Percentiles rank a stretch among this genome's conserved stretches.
Evolutionary conservation across 176 grass and related monocot genomes (phyloP).

Genomic region (Cymbopogon citratus): DNA sequence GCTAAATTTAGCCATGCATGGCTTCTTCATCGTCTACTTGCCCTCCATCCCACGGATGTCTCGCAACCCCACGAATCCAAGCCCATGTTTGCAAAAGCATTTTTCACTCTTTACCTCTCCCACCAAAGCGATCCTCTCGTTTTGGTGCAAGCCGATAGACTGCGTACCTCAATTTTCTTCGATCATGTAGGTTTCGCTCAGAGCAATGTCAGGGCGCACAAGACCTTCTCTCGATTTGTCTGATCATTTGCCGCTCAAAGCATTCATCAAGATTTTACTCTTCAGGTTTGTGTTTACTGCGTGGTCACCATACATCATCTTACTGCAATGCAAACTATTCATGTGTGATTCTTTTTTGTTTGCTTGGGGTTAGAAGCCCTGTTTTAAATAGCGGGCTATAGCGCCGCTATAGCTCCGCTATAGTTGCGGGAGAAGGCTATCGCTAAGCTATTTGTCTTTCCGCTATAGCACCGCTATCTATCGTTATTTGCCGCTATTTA

Average conservation of each 20-base stretch:
- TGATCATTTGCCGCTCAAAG: not conserved
- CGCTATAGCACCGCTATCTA: no score
- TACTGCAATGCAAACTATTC: not conserved
- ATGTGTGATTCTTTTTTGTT: not conserved
- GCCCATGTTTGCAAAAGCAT: conserved; percentile 26
- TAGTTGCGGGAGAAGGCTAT: no score
- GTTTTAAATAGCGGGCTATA: no score
- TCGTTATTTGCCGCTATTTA: no score
- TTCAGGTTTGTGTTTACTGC: conserved; percentile 14
- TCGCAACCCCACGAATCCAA: conserved; percentile 40
- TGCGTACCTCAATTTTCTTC: not conserved
- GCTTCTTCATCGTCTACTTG: not conserved
- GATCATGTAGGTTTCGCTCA: not conserved
- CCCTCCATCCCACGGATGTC: conserved; percentile 32
- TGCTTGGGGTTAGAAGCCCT: not conserved
- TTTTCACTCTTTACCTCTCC: conserved; percentile 19
- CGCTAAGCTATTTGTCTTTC: no score
- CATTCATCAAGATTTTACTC: not conserved
- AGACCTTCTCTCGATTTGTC: not conserved
- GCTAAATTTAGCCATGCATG: conserved; percentile 30
- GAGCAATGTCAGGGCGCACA: not conserved
- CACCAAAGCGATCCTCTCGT: conserved; percentile 16
- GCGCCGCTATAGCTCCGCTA: no score
- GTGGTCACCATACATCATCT: not conserved
- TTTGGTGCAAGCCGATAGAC: not conserved